These are phyloP conservation scores for Tricholoma saponaceum DNA, from an alignment of 768 basidiomycete genomes.

Conservation along the genomic window DNA sequence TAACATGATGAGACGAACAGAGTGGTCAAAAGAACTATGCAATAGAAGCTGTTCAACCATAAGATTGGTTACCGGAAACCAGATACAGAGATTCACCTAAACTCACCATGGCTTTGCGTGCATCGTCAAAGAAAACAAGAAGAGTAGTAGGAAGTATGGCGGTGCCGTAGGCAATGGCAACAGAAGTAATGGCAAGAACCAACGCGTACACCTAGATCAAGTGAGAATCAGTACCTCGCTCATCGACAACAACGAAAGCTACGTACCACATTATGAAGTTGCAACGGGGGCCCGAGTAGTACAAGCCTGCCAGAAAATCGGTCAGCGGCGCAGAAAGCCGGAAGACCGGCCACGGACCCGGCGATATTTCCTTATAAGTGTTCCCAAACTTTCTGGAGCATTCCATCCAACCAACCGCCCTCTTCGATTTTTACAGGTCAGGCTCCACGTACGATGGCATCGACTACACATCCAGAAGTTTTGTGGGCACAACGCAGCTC, in stretches of 20 bases:
- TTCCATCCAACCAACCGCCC: slow-evolving; percentile 29
- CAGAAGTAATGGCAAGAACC: slow-evolving; percentile 77
- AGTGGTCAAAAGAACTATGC: slow-evolving; percentile 77
- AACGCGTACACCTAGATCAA: slow-evolving; percentile 71
- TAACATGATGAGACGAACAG: slow-evolving; percentile 86
- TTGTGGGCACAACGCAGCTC: slow-evolving; percentile 95
- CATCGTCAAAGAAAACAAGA: slow-evolving; percentile 70
- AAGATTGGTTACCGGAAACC: background rate
- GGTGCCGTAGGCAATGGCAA: slow-evolving; percentile 77
- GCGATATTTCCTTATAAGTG: slow-evolving; percentile 7
- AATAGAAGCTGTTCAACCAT: slow-evolving; percentile 62
- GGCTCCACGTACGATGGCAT: slow-evolving; percentile 17
- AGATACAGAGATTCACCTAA: background rate
- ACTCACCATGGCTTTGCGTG: slow-evolving; percentile 84
- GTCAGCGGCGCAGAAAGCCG: background rate
- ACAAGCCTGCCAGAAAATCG: no score
- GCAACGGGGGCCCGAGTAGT: no score
- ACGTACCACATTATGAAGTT: slow-evolving; percentile 50
- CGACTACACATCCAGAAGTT: slow-evolving; percentile 76
- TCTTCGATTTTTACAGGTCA: slow-evolving; percentile 15
- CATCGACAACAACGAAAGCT: background rate
- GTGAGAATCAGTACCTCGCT: slow-evolving; percentile 1
- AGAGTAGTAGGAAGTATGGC: slow-evolving; percentile 75
- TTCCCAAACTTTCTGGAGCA: slow-evolving; percentile 36
- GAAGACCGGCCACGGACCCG: background rate